Evolutionary conservation across 2,329 filamentous ascomycete species (phyloP), one percentile per base, ranked within the genome.

Genomic region (Phyllosticta paracitricarpa): DNA sequence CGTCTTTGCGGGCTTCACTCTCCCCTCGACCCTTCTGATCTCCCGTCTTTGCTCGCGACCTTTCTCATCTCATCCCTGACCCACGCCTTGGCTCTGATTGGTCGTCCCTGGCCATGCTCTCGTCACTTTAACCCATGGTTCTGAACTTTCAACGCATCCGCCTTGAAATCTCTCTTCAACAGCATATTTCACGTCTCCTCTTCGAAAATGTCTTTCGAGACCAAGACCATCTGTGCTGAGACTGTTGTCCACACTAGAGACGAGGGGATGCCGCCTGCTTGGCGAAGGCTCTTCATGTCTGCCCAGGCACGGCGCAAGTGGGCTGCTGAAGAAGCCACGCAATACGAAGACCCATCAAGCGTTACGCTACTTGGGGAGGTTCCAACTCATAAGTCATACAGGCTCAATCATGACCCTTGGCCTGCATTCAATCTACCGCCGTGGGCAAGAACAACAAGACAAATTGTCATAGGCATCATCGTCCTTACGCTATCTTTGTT

Each of bases 201-300:
- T 6, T n/a, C 14, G 3, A 48, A 48, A 48, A 48, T 48, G 40
- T 48, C 40, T 17, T 48, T n/a, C 17, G 40, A 48, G 40, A 48
- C 40, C 12, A 48, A 48, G 40, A n/a, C 4, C 40, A 48, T n/a
- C 40, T n/a, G 5, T 48, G 40, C 40, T 48, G 40, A 48, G 40
- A 48, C 40, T 40, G 12, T 17, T 48, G 40, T 48, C 14, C 40
- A 5, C 17, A 48, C 14, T 17, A 48, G 17, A 48, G 40, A 48
- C 40, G 40, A 56, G 54, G 25, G 17, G 25, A 40, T 33, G 53
- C 48, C 57, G 9, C 64, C 65, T 7, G 64, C 72, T 51, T 72
- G 69, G 68, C 63, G 59, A 54, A 66, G 69, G 19, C 64, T 72
- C 25, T 68, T 69, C 54, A 72, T 71, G 70, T 64, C 66, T 55